A percentile compares a stretch with the other conserved stretches of the same genome.
Conservation (phyloP, 2,329 filamentous ascomycete species). For the Aureobasidium sp. region DNA sequence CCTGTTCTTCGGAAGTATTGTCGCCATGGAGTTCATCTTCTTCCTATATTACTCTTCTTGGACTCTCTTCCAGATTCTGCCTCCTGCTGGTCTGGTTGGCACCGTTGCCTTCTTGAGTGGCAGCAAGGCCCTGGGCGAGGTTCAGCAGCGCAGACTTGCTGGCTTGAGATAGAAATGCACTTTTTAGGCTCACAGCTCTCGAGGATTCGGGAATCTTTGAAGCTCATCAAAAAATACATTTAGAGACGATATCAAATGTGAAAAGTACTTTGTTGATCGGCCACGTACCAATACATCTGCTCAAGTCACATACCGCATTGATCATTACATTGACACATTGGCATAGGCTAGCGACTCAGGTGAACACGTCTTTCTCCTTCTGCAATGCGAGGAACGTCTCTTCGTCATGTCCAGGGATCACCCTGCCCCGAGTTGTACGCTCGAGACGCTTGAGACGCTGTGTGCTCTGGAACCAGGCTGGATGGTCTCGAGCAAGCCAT, state of each 20-base stretch:
- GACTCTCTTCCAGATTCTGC: conserved; percentile 85
- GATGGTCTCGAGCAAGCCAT: conserved; percentile 30
- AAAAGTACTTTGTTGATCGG: conserved; percentile 3
- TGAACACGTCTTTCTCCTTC: conserved; percentile 22
- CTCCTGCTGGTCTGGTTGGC: conserved; percentile 59
- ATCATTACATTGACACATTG: background rate
- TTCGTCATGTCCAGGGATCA: conserved; percentile 31
- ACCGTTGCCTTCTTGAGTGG: conserved; percentile 75
- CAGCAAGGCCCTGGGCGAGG: conserved; percentile 82
- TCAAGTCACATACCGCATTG: conserved; percentile 1
- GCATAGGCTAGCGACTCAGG: conserved; percentile 7
- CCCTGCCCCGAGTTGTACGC: conserved; percentile 23
- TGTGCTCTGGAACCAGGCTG: conserved; percentile 29
- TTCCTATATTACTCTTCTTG: conserved; percentile 89
- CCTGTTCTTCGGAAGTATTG: conserved; percentile 77
- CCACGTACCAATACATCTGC: background rate
- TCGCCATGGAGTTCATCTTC: conserved; percentile 85
- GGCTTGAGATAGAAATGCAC: conserved; percentile 46
- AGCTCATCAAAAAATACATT: background rate
- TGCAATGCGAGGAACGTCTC: conserved; percentile 24
- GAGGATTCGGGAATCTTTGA: background rate
- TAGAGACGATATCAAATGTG: conserved; percentile 12
- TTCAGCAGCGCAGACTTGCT: conserved; percentile 76
- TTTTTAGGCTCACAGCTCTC: background rate
- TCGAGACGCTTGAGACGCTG: conserved; percentile 28